Conservation (phyloP, 1,139 yeast species). For the Yamadazyma triangularis region DNA sequence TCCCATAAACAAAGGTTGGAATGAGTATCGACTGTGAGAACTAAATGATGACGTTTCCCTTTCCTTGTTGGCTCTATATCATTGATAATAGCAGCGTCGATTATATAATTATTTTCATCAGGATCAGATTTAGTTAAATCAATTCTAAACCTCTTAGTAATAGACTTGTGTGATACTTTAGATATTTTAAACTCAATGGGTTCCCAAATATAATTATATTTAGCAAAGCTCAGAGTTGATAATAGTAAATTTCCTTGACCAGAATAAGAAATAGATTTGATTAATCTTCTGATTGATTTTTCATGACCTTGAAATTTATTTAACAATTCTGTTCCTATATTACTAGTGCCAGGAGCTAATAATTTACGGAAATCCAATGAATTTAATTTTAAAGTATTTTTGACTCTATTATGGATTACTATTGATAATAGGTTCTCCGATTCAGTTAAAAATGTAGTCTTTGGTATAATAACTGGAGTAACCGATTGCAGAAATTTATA, state of each 20-base stretch:
- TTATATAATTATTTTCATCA: constrained; percentile 16
- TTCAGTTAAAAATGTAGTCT: constrained; percentile 14
- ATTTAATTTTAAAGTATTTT: constrained; percentile 31
- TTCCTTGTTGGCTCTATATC: constrained; percentile 20
- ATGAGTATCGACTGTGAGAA: constrained; percentile 51
- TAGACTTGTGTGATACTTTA: constrained; percentile 17
- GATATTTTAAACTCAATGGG: constrained; percentile 30
- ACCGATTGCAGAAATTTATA: background rate
- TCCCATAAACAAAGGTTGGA: constrained; percentile 63
- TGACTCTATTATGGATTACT: constrained; percentile 36
- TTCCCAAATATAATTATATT: constrained; percentile 66
- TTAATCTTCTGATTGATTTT: constrained; percentile 66
- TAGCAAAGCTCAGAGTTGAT: constrained; percentile 39
- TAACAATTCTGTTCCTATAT: constrained; percentile 16
- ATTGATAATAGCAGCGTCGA: constrained; percentile 31
- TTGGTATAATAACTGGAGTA: constrained; percentile 24
- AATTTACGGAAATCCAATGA: constrained; percentile 15
- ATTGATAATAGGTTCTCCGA: constrained; percentile 12
- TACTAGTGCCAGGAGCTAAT: background rate
- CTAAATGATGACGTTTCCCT: constrained; percentile 28
- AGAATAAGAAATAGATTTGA: constrained; percentile 47
- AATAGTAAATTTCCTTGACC: constrained; percentile 25
- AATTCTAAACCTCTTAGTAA: constrained; percentile 34
- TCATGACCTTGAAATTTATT: constrained; percentile 79
- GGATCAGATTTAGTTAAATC: constrained; percentile 12